Evolutionary conservation across 2,329 filamentous ascomycete species (phyloP), one percentile per base, ranked within the genome.

Genomic region (Penicillium verrucosum): DNA sequence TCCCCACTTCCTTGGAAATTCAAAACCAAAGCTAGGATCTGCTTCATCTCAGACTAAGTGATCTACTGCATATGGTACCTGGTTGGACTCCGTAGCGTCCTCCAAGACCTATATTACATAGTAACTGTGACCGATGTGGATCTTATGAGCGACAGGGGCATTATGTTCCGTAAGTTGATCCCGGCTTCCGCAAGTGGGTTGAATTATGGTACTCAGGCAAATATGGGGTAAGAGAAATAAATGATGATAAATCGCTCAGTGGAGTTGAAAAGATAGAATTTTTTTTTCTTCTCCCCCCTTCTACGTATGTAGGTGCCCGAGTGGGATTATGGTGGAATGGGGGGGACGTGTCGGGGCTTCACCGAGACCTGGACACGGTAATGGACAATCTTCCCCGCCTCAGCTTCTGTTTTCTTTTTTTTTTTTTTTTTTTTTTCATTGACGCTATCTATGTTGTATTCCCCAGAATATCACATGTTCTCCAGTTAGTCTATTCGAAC

Each of bases 321-420:
- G 18, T 45, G 43, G 43, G 18, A 45, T 27, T 14, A 21, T 29
- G 16, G n/a, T 21, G 29, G 25, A 18, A 25, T 12, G 29, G 27
- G 14, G 14, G 21, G 10, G 11, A 27, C 3, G 16, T 53, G 14
- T 42, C 40, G 32, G 52, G 42, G 36, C 54, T 54, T 65, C 63
- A 65, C 63, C 63, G 64, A 57, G 52, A 62, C 55, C 59, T 63
- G 27, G 56, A 65, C 56, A 51, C 34, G 58, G 50, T 38, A 37
- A 23, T 16, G 23, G 21, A 21, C 21, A 12, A 12, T 25, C 8
- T 51, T 25, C 27, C 29, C 29, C 30, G 29, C 29, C 21, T 42
- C 3, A 1, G 23, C 10, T 25, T 18, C 14, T 12, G 4, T 16
- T 10, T 29, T 18, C 16, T 21, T 11, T 7, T 30, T 11, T 18